Evolutionary conservation across 1,139 yeast genomes (phyloP).

Genomic region (Sugiyamaella xylanicola): DNA sequence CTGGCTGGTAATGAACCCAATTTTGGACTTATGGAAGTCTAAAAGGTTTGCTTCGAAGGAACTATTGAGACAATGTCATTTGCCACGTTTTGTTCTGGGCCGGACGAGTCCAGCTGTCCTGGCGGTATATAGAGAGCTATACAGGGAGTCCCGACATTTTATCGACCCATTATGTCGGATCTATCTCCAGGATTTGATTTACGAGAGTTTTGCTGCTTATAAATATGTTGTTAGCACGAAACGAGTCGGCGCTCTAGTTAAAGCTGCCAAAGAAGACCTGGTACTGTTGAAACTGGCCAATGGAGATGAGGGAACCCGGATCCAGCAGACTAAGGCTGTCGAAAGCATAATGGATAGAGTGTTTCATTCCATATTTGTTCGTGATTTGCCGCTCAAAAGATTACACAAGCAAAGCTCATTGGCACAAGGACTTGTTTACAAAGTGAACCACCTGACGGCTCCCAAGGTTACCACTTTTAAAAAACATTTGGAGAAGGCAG

Average conservation of each 20-base stretch:
- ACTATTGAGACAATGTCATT: constrained; percentile 19
- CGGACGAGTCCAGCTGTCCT: constrained; percentile 25
- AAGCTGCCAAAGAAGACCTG: constrained; percentile 22
- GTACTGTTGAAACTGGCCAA: constrained; percentile 24
- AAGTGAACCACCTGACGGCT: constrained; percentile 26
- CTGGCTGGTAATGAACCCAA: neutral
- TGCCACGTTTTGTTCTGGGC: constrained; percentile 29
- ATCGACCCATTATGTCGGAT: constrained; percentile 33
- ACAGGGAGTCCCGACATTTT: constrained; percentile 24
- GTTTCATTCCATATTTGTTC: constrained; percentile 22
- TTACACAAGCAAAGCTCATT: constrained; percentile 22
- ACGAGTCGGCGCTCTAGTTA: constrained; percentile 26
- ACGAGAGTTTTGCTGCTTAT: constrained; percentile 31
- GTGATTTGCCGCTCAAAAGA: constrained; percentile 29
- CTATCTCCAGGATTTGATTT: constrained; percentile 25
- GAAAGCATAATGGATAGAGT: constrained; percentile 25
- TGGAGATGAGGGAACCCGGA: neutral
- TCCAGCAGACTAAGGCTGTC: constrained; percentile 21
- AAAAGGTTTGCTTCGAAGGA: constrained; percentile 2
- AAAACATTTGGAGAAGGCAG: constrained; percentile 17
- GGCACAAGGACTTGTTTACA: constrained; percentile 21
- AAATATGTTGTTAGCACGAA: constrained; percentile 26
- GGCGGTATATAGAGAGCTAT: constrained; percentile 25
- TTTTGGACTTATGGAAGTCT: constrained; percentile 3
- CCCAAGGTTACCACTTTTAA: constrained; percentile 24